phyloP scores from a whole-genome alignment of 2,329 filamentous ascomycete genomes.

The Neofusicoccum parvum region DNA sequence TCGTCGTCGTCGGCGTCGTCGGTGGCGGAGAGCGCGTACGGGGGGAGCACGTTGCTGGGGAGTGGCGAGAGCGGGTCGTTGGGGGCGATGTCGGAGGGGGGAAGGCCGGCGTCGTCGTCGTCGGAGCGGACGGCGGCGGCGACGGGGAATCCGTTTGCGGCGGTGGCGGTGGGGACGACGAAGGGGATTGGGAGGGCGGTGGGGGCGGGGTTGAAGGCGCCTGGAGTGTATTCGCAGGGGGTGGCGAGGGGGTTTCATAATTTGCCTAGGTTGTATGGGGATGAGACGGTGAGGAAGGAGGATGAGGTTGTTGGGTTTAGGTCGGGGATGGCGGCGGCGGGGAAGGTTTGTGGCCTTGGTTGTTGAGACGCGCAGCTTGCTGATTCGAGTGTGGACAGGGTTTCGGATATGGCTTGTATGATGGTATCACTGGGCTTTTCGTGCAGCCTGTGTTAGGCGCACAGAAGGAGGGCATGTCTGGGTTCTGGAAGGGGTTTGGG shows the following conservation, averaged over 20 bases:
- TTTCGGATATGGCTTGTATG: conserved; percentile 26
- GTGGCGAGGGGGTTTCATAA: neutral
- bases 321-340: neutral
- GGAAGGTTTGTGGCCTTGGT: neutral
- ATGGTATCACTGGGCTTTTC: conserved; percentile 30
- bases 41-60: too few relatives aligned
- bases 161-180: neutral
- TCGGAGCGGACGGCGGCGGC: neutral
- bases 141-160: neutral
- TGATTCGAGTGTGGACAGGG: conserved; percentile 14
- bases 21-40: too few relatives aligned
- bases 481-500: conserved; percentile 31
- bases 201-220: conserved; percentile 9
- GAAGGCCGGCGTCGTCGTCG: too few relatives aligned
- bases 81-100: neutral
- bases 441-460: conserved; percentile 28
- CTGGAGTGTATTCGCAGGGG: neutral
- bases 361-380: too few relatives aligned
- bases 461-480: conserved; percentile 27
- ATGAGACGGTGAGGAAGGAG: conserved; percentile 16
- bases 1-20: too few relatives aligned
- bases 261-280: conserved; percentile 13
- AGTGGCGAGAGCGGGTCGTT: neutral
- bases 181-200: neutral
- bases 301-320: neutral